These are phyloP conservation scores for Hygrophila difformis DNA, from an alignment of 257 asterid species.

Conservation along the genomic window DNA sequence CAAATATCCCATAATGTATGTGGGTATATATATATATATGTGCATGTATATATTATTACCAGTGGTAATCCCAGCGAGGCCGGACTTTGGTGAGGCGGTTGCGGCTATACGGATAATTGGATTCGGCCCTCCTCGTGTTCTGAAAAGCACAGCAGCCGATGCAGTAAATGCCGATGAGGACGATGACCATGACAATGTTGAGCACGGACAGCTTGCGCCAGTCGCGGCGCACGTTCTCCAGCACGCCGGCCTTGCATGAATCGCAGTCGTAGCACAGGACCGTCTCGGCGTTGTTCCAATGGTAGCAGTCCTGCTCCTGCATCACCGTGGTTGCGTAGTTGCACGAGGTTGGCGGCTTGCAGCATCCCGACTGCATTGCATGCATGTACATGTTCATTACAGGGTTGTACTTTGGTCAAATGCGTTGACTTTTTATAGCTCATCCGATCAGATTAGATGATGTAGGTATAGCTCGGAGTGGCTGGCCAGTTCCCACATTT, in stretches of 20 bases:
- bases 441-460: too few relatives aligned
- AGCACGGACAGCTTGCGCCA: constrained; percentile 91
- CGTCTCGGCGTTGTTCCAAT: constrained; percentile 68
- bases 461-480: too few relatives aligned
- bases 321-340: constrained; percentile 38
- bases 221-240: constrained; percentile 64
- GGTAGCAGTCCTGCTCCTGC: constrained; percentile 77
- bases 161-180: constrained; percentile 75
- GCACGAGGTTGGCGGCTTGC: constrained; percentile 96
- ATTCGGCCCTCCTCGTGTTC: constrained; percentile 55
- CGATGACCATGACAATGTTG: constrained; percentile 61
- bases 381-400: too few relatives aligned
- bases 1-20: too few relatives aligned
- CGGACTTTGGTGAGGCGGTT: constrained; percentile 78
- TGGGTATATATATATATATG: too few relatives aligned
- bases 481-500: too few relatives aligned
- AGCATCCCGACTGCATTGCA: constrained; percentile 75
- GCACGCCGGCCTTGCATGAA: constrained; percentile 94
- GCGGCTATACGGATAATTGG: constrained; percentile 56
- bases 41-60: constrained; percentile 49
- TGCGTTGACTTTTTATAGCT: too few relatives aligned
- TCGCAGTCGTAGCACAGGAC: constrained; percentile 79
- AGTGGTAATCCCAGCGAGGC: constrained; percentile 92
- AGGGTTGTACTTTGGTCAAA: too few relatives aligned
- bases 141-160: constrained; percentile 92